Conservation (phyloP, 768 basidiomycete genomes). For the Phlebiopsis flavidoalba region DNA sequence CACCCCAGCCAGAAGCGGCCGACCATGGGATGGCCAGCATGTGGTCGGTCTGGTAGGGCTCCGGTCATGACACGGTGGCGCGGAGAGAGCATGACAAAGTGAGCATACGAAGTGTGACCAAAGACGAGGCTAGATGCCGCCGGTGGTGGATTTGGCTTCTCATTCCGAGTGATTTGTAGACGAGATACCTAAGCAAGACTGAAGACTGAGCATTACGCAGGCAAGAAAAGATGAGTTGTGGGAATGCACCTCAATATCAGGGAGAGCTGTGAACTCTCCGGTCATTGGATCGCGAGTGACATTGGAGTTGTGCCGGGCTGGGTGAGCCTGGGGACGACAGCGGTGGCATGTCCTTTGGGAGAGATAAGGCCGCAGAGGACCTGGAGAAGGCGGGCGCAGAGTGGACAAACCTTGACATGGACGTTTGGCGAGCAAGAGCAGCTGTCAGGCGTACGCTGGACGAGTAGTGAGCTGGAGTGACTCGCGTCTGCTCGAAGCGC, state of each 20-base stretch:
- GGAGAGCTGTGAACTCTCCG: conserved; percentile 40
- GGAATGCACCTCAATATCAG: conserved; percentile 49
- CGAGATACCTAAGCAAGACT: conserved; percentile 32
- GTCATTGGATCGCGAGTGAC: conserved; percentile 39
- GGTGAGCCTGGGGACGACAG: background rate
- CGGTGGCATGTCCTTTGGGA: background rate
- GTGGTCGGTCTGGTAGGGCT: conserved; percentile 62
- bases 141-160: conserved; percentile 56
- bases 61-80: conserved; percentile 8
- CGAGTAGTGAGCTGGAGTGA: background rate
- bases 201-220: background rate
- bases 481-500: background rate
- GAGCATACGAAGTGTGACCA: conserved; percentile 75
- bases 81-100: background rate
- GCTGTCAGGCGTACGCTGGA: background rate
- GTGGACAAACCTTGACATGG: background rate
- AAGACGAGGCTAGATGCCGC: conserved; percentile 69
- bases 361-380: background rate
- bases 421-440: background rate
- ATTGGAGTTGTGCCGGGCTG: conserved; percentile 11
- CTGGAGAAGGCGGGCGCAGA: background rate
- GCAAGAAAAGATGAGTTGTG: background rate
- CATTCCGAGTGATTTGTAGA: conserved; percentile 44
- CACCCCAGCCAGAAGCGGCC: conserved; percentile 69
- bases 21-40: conserved; percentile 80